A percentile compares a stretch with the other conserved stretches of the same genome.
These are phyloP conservation scores for Zea luxurians DNA, from an alignment of 176 grass and related monocot species.

Conservation along the genomic window DNA sequence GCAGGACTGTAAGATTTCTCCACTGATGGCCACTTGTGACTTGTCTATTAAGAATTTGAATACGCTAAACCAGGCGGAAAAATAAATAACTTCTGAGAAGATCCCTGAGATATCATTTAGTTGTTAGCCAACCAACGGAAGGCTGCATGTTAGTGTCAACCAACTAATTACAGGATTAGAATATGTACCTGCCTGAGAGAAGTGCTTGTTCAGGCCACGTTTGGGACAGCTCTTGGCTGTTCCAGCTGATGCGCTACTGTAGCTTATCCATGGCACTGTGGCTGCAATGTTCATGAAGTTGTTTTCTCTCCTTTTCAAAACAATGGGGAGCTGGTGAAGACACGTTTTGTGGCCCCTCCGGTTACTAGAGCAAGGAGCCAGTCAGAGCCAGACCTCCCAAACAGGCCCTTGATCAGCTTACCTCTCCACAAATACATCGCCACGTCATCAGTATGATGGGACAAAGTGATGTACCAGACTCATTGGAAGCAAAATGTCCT, in stretches of 20 bases:
- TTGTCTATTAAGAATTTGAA: constrained; percentile 18
- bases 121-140: constrained; percentile 13
- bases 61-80: background rate
- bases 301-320: background rate
- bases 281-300: background rate
- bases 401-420: background rate
- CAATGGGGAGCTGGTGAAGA: background rate
- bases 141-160: background rate
- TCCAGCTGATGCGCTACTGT: background rate
- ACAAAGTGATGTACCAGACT: constrained; percentile 11
- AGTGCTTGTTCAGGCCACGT: background rate
- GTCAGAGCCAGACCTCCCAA: background rate
- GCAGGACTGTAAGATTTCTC: background rate
- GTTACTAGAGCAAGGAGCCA: background rate
- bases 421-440: background rate
- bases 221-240: background rate
- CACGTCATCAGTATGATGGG: background rate
- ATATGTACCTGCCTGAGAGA: constrained; percentile 28
- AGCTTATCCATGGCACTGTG: background rate
- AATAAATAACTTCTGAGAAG: background rate
- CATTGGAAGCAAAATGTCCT: background rate
- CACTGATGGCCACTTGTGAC: background rate
- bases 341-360: background rate
- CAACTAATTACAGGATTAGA: constrained; percentile 26
- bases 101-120: constrained; percentile 12